These are phyloP conservation scores for Populus trichocarpa DNA, from an alignment of 441 rosid genomes.

Conservation along the genomic window DNA sequence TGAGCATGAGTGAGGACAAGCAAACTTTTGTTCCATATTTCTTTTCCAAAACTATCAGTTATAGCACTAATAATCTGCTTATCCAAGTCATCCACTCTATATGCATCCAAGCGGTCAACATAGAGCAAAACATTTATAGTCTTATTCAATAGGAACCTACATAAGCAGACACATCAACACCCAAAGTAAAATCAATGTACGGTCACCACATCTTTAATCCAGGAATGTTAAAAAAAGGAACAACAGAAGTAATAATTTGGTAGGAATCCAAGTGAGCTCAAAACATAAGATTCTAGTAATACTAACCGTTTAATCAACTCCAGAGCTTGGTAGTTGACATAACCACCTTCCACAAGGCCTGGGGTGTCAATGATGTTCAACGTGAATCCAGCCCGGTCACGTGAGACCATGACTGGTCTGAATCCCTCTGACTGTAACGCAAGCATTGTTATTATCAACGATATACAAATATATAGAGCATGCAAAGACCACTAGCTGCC, in stretches of 20 bases:
- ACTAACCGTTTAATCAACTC: slow-evolving; percentile 81
- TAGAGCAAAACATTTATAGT: slow-evolving; percentile 79
- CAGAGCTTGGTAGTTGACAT: slow-evolving; percentile 85
- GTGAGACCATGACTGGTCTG: slow-evolving; percentile 88
- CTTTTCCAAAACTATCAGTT: slow-evolving; percentile 75
- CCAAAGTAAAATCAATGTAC: neutral
- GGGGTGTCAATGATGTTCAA: slow-evolving; percentile 86
- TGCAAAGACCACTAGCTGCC: neutral
- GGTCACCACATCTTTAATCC: neutral
- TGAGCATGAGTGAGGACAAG: slow-evolving; percentile 92
- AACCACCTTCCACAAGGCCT: slow-evolving; percentile 96
- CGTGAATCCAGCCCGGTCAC: slow-evolving; percentile 76
- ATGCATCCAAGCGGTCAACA: slow-evolving; percentile 88
- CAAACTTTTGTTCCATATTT: slow-evolving; percentile 75
- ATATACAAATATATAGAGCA: neutral
- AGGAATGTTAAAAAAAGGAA: neutral
- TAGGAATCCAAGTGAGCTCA: neutral
- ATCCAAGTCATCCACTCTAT: slow-evolving; percentile 95
- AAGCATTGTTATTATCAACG: slow-evolving; percentile 1
- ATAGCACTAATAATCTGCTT: slow-evolving; percentile 74
- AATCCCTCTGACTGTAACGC: slow-evolving; percentile 63
- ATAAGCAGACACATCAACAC: slow-evolving; percentile 4
- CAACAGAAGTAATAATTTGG: neutral
- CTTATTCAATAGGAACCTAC: slow-evolving; percentile 87
- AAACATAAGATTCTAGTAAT: slow-evolving; percentile 4